A percentile compares a stretch with the other conserved stretches of the same genome.
Evolutionary conservation across 2,329 filamentous ascomycete genomes (phyloP).

Genomic region (Fusarium coffeatum): DNA sequence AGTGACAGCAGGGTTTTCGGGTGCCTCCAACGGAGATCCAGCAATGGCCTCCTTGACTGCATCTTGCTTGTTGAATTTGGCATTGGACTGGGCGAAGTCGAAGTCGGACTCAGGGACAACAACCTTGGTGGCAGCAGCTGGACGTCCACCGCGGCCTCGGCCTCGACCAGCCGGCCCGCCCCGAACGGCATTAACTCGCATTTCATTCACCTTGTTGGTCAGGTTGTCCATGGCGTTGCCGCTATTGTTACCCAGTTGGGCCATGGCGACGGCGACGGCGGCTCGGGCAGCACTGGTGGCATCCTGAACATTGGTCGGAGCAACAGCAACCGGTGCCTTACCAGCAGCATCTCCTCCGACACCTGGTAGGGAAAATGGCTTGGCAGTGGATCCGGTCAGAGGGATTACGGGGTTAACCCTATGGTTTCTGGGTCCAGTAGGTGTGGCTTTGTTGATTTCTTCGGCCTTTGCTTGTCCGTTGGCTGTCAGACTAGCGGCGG

Average conservation of each 20-base stretch:
- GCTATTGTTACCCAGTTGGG: slow-evolving; percentile 67
- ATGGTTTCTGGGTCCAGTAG: slow-evolving; percentile 61
- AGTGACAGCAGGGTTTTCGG: slow-evolving; percentile 52
- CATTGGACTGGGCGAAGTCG: slow-evolving; percentile 77
- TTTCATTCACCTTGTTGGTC: slow-evolving; percentile 79
- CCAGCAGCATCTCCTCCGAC: slow-evolving; percentile 49
- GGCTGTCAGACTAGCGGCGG: slow-evolving; percentile 56
- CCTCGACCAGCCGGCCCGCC: slow-evolving; percentile 63
- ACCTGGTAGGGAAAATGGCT: slow-evolving; percentile 53
- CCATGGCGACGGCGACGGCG: slow-evolving; percentile 84
- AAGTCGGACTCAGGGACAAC: slow-evolving; percentile 93
- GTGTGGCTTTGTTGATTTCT: slow-evolving; percentile 54
- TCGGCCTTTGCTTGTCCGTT: slow-evolving; percentile 54
- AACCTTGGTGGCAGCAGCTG: slow-evolving; percentile 70
- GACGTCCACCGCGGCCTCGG: slow-evolving; percentile 61
- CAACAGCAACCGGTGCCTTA: slow-evolving; percentile 53
- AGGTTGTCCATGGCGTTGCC: slow-evolving; percentile 74
- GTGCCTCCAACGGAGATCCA: slow-evolving; percentile 73
- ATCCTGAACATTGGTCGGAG: slow-evolving; percentile 64
- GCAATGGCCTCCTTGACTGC: slow-evolving; percentile 89
- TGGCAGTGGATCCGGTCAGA: slow-evolving; percentile 61
- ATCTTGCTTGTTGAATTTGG: slow-evolving; percentile 61
- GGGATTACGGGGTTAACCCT: slow-evolving; percentile 76
- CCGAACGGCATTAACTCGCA: slow-evolving; percentile 69
- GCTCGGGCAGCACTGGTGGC: slow-evolving; percentile 80